Evolutionary conservation across 208 protist genomes (phyloP).

Genomic region (Trypanosoma platydactyli): DNA sequence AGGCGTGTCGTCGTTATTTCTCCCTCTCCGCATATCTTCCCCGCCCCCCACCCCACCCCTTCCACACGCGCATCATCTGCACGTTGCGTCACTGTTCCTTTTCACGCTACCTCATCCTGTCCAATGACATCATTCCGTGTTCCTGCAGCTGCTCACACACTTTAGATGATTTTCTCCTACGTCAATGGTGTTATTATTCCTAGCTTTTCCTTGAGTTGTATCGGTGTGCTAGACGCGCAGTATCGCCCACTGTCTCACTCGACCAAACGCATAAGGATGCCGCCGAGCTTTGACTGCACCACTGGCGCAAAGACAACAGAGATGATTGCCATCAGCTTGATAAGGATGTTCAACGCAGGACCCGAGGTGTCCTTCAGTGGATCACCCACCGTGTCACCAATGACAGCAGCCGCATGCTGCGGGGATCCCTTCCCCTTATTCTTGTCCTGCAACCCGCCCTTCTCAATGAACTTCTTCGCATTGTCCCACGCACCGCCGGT

Average conservation of each 20-base stretch:
- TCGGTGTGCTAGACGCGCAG: background rate
- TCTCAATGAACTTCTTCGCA: constrained; percentile 97
- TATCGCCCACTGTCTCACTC: constrained; percentile 32
- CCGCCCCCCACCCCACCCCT: no score
- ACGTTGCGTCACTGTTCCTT: no score
- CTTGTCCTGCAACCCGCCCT: constrained; percentile 81
- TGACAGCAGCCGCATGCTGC: constrained; percentile 94
- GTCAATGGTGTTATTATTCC: no score
- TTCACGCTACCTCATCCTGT: no score
- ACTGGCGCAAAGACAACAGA: constrained; percentile 93
- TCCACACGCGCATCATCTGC: no score
- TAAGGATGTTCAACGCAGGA: constrained; percentile 95
- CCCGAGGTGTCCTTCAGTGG: constrained; percentile 97
- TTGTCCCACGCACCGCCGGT: constrained; percentile 97
- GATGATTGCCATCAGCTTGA: constrained; percentile 96
- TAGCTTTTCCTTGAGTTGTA: background rate
- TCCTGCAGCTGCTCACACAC: no score
- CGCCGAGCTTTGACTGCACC: constrained; percentile 78
- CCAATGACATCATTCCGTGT: constrained; percentile 1
- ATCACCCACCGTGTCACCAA: constrained; percentile 97
- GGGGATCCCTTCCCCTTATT: constrained; percentile 91
- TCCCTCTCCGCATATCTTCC: no score
- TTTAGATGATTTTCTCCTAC: no score
- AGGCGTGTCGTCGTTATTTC: no score
- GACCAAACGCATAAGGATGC: constrained; percentile 54